Percentiles rank a stretch among this genome's conserved stretches.
Conservation (phyloP, 805 yeast species). For the Kodamaea jinghongensis region DNA sequence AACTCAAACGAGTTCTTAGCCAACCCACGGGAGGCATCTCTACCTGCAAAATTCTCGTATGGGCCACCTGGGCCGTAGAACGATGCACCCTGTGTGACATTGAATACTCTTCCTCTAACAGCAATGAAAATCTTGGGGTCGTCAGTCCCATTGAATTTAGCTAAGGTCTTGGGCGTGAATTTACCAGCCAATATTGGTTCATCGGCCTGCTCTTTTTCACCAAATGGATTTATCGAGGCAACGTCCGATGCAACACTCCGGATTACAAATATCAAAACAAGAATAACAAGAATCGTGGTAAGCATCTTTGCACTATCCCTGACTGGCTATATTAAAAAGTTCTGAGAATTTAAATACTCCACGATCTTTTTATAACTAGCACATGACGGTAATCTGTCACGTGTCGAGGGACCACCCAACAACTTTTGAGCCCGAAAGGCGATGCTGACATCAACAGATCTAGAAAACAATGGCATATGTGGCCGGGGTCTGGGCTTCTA, state of each 20-base stretch:
- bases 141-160: constrained; percentile 77
- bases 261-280: constrained; percentile 31
- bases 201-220: constrained; percentile 17
- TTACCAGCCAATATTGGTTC: constrained; percentile 41
- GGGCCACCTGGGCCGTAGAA: constrained; percentile 98
- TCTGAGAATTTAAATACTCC: too few relatives aligned
- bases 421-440: too few relatives aligned
- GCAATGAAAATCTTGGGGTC: constrained; percentile 80
- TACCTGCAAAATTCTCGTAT: constrained; percentile 90
- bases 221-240: constrained; percentile 33
- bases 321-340: too few relatives aligned
- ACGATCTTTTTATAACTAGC: too few relatives aligned
- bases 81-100: constrained; percentile 72
- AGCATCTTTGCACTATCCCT: constrained; percentile 14
- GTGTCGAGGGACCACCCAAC: too few relatives aligned
- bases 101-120: constrained; percentile 82
- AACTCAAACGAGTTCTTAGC: constrained; percentile 84
- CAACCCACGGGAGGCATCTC: constrained; percentile 91
- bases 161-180: constrained; percentile 74
- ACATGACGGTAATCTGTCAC: too few relatives aligned
- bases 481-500: too few relatives aligned
- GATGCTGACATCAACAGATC: too few relatives aligned
- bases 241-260: constrained; percentile 26
- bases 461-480: too few relatives aligned
- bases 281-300: constrained; percentile 29